Percentiles rank a stretch among this genome's conserved stretches.
These are phyloP conservation scores for Pyracantha coccinea DNA, from an alignment of 331 rosid species.

Conservation along the genomic window DNA sequence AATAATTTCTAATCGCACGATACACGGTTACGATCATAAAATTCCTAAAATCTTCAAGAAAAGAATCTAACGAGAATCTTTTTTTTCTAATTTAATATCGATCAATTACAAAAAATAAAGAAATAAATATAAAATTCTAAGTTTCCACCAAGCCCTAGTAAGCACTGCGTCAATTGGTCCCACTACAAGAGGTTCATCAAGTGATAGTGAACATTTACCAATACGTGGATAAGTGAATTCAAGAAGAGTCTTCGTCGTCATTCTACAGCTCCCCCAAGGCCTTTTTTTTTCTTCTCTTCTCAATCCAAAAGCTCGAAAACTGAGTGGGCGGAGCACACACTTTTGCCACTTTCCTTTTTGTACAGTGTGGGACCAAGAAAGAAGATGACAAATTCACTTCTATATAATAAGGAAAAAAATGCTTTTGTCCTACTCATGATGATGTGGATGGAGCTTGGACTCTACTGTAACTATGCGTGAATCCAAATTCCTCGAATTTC, in stretches of 20 bases:
- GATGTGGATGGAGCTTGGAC: constrained; percentile 29
- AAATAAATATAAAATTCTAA: too few relatives aligned
- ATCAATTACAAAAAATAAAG: too few relatives aligned
- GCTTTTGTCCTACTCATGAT: constrained; percentile 43
- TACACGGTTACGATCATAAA: rapidly evolving
- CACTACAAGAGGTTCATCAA: neutral
- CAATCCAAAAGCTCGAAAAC: constrained; percentile 11
- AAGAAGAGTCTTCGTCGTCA: neutral
- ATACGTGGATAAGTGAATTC: constrained; percentile 7
- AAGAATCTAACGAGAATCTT: too few relatives aligned
- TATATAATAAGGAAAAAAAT: constrained; percentile 14
- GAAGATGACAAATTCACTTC: constrained; percentile 32
- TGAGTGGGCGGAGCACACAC: constrained; percentile 3
- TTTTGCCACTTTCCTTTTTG: constrained; percentile 21
- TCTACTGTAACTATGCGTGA: neutral
- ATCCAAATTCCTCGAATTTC: neutral
- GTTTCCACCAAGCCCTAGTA: neutral
- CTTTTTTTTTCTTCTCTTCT: constrained; percentile 1
- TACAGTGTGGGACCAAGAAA: neutral
- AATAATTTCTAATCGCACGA: rapidly evolving
- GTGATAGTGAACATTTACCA: neutral
- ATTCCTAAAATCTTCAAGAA: too few relatives aligned
- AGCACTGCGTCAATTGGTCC: constrained; percentile 19
- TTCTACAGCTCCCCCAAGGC: neutral
- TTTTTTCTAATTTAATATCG: too few relatives aligned